A percentile compares a stretch with the other conserved stretches of the same genome.
Evolutionary conservation across 805 yeast species (phyloP).

Genomic region (Pichia cephalocereana): DNA sequence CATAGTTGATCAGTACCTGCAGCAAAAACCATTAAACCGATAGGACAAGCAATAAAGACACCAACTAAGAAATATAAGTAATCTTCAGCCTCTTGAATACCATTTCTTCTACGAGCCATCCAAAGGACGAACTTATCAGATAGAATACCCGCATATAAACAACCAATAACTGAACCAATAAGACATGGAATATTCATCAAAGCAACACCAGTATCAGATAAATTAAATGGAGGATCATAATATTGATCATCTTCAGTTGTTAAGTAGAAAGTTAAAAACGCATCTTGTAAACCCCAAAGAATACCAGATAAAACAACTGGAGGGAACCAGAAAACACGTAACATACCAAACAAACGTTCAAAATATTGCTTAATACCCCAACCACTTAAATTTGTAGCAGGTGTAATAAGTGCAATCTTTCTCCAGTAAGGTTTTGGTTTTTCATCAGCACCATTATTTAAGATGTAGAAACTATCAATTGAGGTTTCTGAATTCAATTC

Average conservation of each 20-base stretch:
- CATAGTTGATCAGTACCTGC: conserved; percentile 51
- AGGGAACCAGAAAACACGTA: conserved; percentile 53
- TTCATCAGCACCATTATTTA: conserved; percentile 32
- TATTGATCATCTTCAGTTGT: conserved; percentile 65
- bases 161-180: conserved; percentile 58
- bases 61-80: conserved; percentile 48
- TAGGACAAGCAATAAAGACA: conserved; percentile 50
- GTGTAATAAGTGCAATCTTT: conserved; percentile 41
- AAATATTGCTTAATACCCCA: conserved; percentile 58
- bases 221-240: conserved; percentile 58
- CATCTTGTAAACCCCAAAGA: conserved; percentile 79
- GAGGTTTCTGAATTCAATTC: conserved; percentile 2
- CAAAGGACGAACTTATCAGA: conserved; percentile 53
- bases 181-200: conserved; percentile 66
- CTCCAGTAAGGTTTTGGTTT: conserved; percentile 35
- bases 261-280: conserved; percentile 63
- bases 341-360: conserved; percentile 37
- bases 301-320: conserved; percentile 57
- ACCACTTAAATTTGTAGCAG: conserved; percentile 52
- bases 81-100: conserved; percentile 57
- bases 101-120: conserved; percentile 52
- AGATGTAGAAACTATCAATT: conserved; percentile 8
- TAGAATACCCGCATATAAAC: conserved; percentile 52
- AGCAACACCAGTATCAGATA: conserved; percentile 58
- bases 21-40: conserved; percentile 57